Base-by-base conservation (phyloP, 2,329 filamentous ascomycete species). In the Arthrobotrys sphaeroides region DNA sequence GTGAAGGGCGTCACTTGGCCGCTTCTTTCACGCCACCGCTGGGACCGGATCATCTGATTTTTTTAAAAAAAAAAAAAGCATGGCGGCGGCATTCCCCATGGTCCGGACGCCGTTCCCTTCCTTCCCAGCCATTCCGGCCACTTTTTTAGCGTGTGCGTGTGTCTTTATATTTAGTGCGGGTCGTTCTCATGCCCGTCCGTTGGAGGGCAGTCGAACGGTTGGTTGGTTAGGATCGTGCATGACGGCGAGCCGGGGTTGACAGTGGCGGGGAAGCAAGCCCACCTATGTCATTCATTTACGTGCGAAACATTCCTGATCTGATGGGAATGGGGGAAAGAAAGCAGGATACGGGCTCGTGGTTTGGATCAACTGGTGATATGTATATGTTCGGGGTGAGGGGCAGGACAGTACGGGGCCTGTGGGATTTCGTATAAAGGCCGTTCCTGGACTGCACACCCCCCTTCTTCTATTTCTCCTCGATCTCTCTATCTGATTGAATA, bases 211-310 rank as follows among this genome's bases (percentile, higher is more conserved):
- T 45, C 5, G 40, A 5, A 31, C 3, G 43, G 61, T 12, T 42
- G 60, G 47, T 49, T 36, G 47, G 67, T 72, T 72, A 72, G 67
- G 67, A 72, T 72, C 47, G 67, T 72, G 67, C 67, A 72, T 72
- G 57, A 60, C 47, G 53, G 13, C 6, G 10, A 24, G 16, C n/a
- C 20, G 20, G 40, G 18, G 40, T 5, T 26, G n/a, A 20, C 10
- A 51, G 13, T 9, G 7, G 6, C 3, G 53, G 33, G 5, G 24
- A 5, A 45, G 18, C 31, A 38, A 38, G 33, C 24, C 10, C 38
- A 67, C 4, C 26, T 43, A 68, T 68, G 51, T 38, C 51, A 60
- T 69, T 45, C 57, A 28, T 36, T n/a, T 16, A 9, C 2, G 40
- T 2, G 5, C 36, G 7, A 12, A 62, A 43, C 51, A 61, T 69